Percentiles rank a stretch among this genome's conserved stretches.
Conservation (phyloP, 2,329 filamentous ascomycete genomes). For the Canariomyces notabilis region DNA sequence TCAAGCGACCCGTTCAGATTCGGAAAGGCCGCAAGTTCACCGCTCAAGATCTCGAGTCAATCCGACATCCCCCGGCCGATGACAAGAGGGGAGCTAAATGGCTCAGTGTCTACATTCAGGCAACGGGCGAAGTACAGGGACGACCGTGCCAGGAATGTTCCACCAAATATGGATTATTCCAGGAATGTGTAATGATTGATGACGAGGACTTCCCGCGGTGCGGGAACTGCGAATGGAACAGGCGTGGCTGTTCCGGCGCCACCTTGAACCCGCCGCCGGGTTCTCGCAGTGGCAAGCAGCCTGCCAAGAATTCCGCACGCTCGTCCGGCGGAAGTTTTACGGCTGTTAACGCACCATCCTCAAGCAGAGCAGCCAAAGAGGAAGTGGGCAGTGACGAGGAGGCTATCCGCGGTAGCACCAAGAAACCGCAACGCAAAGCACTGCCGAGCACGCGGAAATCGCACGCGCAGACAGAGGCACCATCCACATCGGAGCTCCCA, state of each 20-base stretch:
- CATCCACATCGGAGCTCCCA: conserved; percentile 10
- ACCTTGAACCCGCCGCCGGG: conserved; percentile 4
- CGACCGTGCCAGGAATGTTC: conserved; percentile 39
- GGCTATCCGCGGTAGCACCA: neutral
- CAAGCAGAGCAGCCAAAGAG: neutral
- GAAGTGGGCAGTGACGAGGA: neutral
- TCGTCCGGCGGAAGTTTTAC: conserved; percentile 20
- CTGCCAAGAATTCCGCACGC: neutral
- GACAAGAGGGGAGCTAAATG: conserved; percentile 42
- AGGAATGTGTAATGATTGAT: conserved; percentile 41
- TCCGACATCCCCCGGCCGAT: conserved; percentile 35
- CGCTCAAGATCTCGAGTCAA: conserved; percentile 34
- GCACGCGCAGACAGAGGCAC: neutral
- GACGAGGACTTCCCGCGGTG: conserved; percentile 41
- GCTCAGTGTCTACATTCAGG: conserved; percentile 47
- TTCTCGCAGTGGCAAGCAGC: conserved; percentile 1
- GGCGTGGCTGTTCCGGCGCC: conserved; percentile 28
- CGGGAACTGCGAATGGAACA: conserved; percentile 49
- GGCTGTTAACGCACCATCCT: conserved; percentile 19
- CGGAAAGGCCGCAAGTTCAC: conserved; percentile 40
- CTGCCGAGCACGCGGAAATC: conserved; percentile 15
- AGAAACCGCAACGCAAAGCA: conserved; percentile 15
- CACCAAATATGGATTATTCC: conserved; percentile 40
- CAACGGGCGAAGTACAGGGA: conserved; percentile 39
- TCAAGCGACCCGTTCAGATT: conserved; percentile 38